Base-by-base conservation (phyloP, 1,139 yeast species). In the Yamadazyma friedrichii region DNA sequence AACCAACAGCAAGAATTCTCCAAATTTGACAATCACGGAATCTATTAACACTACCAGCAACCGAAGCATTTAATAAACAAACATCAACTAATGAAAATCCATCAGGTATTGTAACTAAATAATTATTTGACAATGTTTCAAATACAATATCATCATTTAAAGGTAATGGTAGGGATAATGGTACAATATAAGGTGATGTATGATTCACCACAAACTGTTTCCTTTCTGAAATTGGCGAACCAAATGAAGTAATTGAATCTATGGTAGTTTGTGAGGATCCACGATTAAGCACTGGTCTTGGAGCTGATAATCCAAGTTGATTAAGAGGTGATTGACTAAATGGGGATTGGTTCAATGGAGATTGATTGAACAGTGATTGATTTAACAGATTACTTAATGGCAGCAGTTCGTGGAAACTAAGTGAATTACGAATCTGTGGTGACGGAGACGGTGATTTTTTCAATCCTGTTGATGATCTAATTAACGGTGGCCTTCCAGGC, bases 21-120 rank as follows among this genome's bases (percentile, higher is more conserved):
- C 95, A 86, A 0, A 82, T 72, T 55, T 84, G 89, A 39, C 84
- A 71, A 39, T 83, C 84, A 42, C 88, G 62, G 44, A 66, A 69
- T 41, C 72, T 62, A 11, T 73, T 72, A 1, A 74, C 83, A 35
- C 70, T 64, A 0, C 74, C 75, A 1, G 91, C 88, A 3, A 78
- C 68, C 27, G 68, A 64, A 1, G 88, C 78, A 55, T 86, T 86
- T 45, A 76, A 63, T 32, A 70, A 65, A 52, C 89, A 84, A 1
- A 76, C 80, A 30, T 79, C 80, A 4, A 67, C 56, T 11, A 80
- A 56, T 20, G 66, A 65, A 51, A 74, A 73, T 1, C 76, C 80
- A 36, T 75, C 79, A 0, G 82, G 80, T 2, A 75, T 55, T 2
- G 63, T 51, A 1, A 69, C 54, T 33, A 76, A 44, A 50, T 77